Evolutionary conservation across 2,329 filamentous ascomycete species (phyloP), one percentile per base, ranked within the genome.

Genomic region (Aspergillus persii): DNA sequence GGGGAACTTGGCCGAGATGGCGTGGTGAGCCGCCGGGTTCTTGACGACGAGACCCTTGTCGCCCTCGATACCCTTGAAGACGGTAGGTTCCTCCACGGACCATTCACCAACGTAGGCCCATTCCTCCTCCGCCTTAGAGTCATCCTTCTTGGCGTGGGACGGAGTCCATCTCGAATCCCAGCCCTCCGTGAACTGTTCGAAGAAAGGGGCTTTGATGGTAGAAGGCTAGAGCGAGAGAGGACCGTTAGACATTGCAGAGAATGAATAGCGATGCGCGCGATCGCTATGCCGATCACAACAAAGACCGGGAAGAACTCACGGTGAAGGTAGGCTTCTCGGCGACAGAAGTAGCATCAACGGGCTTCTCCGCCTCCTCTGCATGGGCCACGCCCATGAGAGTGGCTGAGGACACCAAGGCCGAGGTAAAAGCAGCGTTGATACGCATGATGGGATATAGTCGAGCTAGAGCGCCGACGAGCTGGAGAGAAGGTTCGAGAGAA

Each of bases 11-110:
- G 95, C 92, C 53, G 95, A 99, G 79, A 99, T 99, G 83, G 95
- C 95, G 81, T 99, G 95, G 82, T 99, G 95, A 71, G 95, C 95
- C 68, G 95, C 95, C 66, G 91, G 86, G 83, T 98, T 96, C 89
- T 99, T 99, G 79, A 98, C 87, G 64, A 99, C 94, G 69, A 99
- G 87, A 79, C 94, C 95, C 83, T 96, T 96, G 81, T 98, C 94
- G 65, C 91, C 92, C 71, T 92, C 89, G 70, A 97, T 95, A 70
- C 92, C 95, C 83, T 95, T 96, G 79, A 90, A 89, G 72, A 95
- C 87, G 63, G 81, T 81, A 56, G 95, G 95, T 85, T 98, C 95
- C 83, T 99, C 95, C 62, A 97, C 95, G 53, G 92, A 81, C 95
- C 95, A 99, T 79, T 92, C 91, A 79, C 95, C 95, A 65, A 98